Evolutionary conservation across 129 eudicot genomes (phyloP).

Genomic region (Flaveria trinervia): DNA sequence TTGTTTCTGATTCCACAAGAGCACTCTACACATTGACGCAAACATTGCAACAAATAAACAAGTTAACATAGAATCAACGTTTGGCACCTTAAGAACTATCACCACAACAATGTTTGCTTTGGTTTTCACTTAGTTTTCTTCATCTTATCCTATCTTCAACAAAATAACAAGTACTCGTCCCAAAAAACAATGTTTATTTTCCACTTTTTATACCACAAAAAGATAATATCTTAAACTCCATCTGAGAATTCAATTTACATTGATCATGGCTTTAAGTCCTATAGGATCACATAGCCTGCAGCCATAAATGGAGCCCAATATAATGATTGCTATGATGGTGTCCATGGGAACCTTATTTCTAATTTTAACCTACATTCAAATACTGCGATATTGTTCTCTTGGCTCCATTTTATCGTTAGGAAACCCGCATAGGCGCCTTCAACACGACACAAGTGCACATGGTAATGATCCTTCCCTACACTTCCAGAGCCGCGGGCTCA

Average conservation of each 20-base stretch:
- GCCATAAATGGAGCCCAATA: conserved; percentile 48
- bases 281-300: conserved; percentile 36
- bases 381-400: conserved; percentile 40
- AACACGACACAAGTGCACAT: conserved; percentile 35
- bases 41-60: conserved; percentile 16
- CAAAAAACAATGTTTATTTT: not conserved
- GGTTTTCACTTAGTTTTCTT: conserved; percentile 37
- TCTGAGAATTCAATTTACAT: conserved; percentile 3
- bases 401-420: conserved; percentile 20
- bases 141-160: conserved; percentile 13
- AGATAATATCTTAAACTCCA: conserved; percentile 14
- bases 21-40: not conserved
- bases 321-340: conserved; percentile 43
- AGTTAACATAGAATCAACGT: not conserved
- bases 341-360: conserved; percentile 52
- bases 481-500: conserved; percentile 57
- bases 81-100: conserved; percentile 28
- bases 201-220: conserved; percentile 17
- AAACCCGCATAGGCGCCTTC: conserved; percentile 41
- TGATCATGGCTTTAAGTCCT: conserved; percentile 43
- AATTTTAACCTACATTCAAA: conserved; percentile 47
- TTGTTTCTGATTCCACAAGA: not conserved
- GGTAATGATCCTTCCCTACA: conserved; percentile 43
- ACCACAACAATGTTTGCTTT: conserved; percentile 34
- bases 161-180: conserved; percentile 17